Conservation (phyloP, 345 rosid species). For the Murraya paniculata region DNA sequence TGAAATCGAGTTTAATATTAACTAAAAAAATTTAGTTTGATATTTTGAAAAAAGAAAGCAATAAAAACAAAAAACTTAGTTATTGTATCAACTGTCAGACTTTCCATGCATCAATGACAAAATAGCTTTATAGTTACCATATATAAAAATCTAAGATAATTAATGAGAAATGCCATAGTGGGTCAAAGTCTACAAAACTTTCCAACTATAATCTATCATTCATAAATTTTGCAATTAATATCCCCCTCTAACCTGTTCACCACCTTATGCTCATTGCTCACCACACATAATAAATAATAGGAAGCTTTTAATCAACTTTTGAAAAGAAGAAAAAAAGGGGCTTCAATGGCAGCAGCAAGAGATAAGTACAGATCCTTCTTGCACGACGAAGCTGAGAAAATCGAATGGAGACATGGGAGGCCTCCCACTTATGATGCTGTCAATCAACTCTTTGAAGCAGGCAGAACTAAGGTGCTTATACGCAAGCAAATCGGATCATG, state of each 20-base stretch:
- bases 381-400: conserved; percentile 32
- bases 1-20: too few species aligned
- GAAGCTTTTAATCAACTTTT: too few species aligned
- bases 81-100: too few species aligned
- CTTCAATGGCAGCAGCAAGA: neutral
- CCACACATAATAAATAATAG: neutral
- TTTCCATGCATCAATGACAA: too few species aligned
- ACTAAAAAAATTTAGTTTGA: too few species aligned
- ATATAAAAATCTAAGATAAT: neutral
- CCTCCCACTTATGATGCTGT: conserved; percentile 55
- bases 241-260: neutral
- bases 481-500: neutral
- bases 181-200: neutral
- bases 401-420: conserved; percentile 62
- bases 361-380: conserved; percentile 70
- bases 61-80: too few species aligned
- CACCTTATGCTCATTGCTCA: neutral
- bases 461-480: conserved; percentile 52
- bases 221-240: neutral
- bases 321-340: too few species aligned
- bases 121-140: neutral
- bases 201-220: neutral
- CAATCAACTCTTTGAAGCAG: conserved; percentile 67
- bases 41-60: too few species aligned
- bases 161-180: neutral